phyloP scores from a whole-genome alignment of 2,329 filamentous ascomycete species.

The Chrysoporthe deuterocubensis region DNA sequence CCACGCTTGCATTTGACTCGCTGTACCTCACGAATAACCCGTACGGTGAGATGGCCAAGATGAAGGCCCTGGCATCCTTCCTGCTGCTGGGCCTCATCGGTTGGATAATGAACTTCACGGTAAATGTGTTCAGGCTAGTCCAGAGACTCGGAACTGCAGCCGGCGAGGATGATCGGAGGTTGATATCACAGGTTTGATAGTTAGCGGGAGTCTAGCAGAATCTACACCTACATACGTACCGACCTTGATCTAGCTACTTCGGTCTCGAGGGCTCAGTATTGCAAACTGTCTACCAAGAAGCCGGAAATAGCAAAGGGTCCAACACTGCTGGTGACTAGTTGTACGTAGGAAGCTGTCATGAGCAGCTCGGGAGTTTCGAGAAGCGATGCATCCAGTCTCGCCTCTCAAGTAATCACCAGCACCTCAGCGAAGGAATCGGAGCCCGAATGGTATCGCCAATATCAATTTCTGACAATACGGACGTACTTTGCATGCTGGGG shows the following conservation, averaged over 20 bases:
- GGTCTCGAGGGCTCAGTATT: too few species aligned
- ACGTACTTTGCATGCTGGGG: too few species aligned
- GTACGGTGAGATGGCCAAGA: slow-evolving; percentile 24
- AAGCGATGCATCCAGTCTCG: background rate
- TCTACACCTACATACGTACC: background rate
- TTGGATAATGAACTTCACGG: slow-evolving; percentile 89
- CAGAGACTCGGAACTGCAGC: slow-evolving; percentile 64
- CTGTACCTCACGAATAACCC: slow-evolving; percentile 61
- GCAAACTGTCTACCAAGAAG: background rate
- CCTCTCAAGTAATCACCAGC: background rate
- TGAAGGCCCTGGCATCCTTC: slow-evolving; percentile 72
- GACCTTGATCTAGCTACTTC: background rate
- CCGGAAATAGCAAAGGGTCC: background rate
- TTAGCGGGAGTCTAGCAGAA: background rate
- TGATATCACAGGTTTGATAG: slow-evolving; percentile 9
- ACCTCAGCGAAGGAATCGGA: background rate
- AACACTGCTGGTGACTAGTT: background rate
- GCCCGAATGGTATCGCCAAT: background rate
- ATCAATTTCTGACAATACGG: background rate
- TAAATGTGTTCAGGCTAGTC: slow-evolving; percentile 77
- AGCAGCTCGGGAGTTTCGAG: background rate
- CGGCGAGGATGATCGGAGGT: slow-evolving; percentile 47
- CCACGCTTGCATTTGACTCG: slow-evolving; percentile 86
- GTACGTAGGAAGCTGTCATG: background rate
- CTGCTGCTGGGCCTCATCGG: slow-evolving; percentile 80